phyloP scores from a whole-genome alignment of 179 eudicot species.

The Amaranthus tricolor region DNA sequence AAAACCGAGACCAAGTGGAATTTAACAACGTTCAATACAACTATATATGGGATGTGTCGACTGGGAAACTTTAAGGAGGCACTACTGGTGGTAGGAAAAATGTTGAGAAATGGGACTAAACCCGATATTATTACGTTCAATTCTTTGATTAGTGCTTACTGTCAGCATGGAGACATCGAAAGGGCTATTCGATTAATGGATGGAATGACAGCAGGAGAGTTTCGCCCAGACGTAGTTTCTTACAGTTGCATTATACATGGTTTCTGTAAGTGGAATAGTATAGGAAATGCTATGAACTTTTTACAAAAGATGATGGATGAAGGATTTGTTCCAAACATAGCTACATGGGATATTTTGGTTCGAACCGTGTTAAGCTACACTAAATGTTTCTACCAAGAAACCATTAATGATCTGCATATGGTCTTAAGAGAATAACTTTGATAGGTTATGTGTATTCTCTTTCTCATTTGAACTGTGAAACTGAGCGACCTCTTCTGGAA shows the following conservation, averaged over 20 bases:
- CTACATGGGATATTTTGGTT: constrained; percentile 59
- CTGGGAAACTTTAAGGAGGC: constrained; percentile 43
- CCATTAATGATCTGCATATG: constrained; percentile 1
- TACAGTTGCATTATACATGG: constrained; percentile 58
- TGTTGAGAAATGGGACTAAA: constrained; percentile 49
- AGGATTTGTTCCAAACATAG: constrained; percentile 50
- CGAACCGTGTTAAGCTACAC: constrained; percentile 41
- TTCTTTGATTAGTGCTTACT: constrained; percentile 47
- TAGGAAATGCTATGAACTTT: constrained; percentile 41
- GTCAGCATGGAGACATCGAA: constrained; percentile 45
- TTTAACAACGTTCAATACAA: constrained; percentile 59
- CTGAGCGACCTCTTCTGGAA: not conserved
- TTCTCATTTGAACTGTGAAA: not conserved
- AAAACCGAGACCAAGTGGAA: constrained; percentile 46
- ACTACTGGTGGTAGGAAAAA: constrained; percentile 49
- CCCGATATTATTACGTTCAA: constrained; percentile 65
- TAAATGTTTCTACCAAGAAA: constrained; percentile 19
- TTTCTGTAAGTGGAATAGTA: constrained; percentile 36
- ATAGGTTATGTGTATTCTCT: not conserved
- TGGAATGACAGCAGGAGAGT: constrained; percentile 38
- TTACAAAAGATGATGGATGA: constrained; percentile 55
- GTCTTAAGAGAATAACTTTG: not conserved
- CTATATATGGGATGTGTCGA: constrained; percentile 46
- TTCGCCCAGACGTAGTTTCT: constrained; percentile 41
- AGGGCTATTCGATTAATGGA: constrained; percentile 45